Base-by-base conservation (phyloP, 768 basidiomycete species). In the Hericium rajendrae region DNA sequence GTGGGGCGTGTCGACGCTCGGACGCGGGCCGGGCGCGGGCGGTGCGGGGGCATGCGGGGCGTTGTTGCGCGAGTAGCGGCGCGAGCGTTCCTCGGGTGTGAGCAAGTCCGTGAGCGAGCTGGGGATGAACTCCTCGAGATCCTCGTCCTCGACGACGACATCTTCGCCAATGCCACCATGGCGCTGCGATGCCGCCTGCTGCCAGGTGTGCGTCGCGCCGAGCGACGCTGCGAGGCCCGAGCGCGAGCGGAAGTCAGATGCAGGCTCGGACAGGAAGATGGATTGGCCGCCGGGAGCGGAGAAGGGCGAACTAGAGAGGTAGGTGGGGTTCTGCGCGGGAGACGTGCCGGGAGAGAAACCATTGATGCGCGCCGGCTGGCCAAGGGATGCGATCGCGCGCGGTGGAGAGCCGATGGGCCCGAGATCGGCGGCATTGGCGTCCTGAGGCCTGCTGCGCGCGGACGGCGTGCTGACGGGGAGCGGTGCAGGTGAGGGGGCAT, bases 61-160 rank as follows among this genome's bases (percentile, higher is more conserved):
- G 57, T 81, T 82, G n/a, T 83, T 84, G 52, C 91, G 78, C 32
- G 86, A 88, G 80, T 91, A 85, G 48, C 93, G 75, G 37, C 94
- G 76, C 37, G 81, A 86, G 61, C 86, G 79, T 71, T 97, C 95
- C 63, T 86, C 87, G 0, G 91, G 90, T 0, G 94, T 95, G 50
- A 98, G 74, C 6, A 98, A 76, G 59, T 97, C 94, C 26, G 84
- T 91, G 50, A 98, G 73, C 4, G 86, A 90, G 55, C 88, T 85
- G 0, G 95, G 95, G 32, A 98, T 69, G 68, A 97, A 89, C 57
- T 93, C 94, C 66, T 93, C 91, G 51, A 91, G 67, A 62, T 94
- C 90, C 48, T 84, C 91, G 51, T 87, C 88, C 18, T 84, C 84
- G 0, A 80, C 80, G 38, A 72, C 70, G 16, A 78, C 79, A 16